Base-by-base conservation (phyloP, 108 stramenopile genomes). In the Pseudonitzschia pungens region DNA sequence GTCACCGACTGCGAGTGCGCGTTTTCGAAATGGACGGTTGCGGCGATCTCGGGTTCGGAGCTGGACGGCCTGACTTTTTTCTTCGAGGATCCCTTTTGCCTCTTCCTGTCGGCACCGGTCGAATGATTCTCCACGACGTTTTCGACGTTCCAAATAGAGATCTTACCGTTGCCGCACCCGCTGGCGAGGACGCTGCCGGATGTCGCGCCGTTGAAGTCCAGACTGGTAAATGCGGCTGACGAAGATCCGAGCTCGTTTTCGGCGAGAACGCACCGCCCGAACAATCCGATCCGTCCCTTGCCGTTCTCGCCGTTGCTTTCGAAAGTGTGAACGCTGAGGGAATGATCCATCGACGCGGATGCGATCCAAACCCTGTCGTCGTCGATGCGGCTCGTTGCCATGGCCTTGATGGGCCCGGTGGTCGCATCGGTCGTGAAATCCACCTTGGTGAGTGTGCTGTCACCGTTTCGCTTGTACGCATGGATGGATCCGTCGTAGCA, bases 341-440 rank as follows among this genome's bases (percentile, higher is more conserved):
- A 83, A 63, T 94, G 92, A 78, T 89, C 90, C 75, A 94, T 76
- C 20, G 92, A 91, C 45, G 88, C 90, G 15, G 92, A 78, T 0
- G 92, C 92, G 20, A 94, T 74, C 78, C 77, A 66, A 18, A 78
- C 33, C 22, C 41, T 16, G 32, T 33, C 60, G 32, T 33, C 60
- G 48, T 79, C 59, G n/a, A 50, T 71, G 18, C 22, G 15, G 55
- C n/a, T 33, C 4, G 71, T 33, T 7, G 82, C 83, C 28, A 94
- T 48, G 55, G 86, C 88, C 68, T 94, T 86, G 55, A 94, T 87
- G 14, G 88, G 85, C 45, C 92, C 92, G n/a, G 54, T 20, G 7
- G 80, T 41, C 20, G 63, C 56, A 15, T 73, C 70, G 15, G 63
- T 42, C 11, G 65, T 78, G 0, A 69, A n/a, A 26, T 68, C 31